phyloP scores from a whole-genome alignment of 345 rosid species.

The Mercurialis annua region DNA sequence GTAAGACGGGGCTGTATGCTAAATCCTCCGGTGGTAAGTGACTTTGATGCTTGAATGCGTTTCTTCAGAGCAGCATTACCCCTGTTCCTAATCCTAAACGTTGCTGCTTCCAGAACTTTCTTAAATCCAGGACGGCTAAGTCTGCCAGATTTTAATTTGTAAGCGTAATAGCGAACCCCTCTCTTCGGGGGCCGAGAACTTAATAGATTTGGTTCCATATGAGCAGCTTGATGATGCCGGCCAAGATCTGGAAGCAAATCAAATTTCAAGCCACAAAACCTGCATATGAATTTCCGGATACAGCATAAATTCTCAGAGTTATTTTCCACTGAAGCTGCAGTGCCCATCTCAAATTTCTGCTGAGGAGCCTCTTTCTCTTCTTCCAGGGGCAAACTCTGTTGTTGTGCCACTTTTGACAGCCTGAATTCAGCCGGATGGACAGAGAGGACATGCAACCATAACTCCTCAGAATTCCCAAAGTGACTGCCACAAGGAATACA shows the following conservation, averaged over 20 bases:
- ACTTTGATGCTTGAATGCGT: conserved; percentile 67
- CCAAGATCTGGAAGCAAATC: conserved; percentile 97
- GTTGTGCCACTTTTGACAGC: conserved; percentile 39
- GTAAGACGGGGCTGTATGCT: conserved; percentile 34
- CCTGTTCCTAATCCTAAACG: conserved; percentile 72
- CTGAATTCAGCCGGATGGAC: conserved; percentile 61
- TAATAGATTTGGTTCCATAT: conserved; percentile 63
- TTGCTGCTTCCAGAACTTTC: conserved; percentile 74
- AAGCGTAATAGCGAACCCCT: conserved; percentile 66
- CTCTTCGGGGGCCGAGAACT: conserved; percentile 61
- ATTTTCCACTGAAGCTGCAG: conserved; percentile 37
- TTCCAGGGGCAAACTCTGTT: conserved; percentile 18
- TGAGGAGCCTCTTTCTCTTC: conserved; percentile 31
- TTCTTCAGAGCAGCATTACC: conserved; percentile 65
- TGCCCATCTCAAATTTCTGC: conserved; percentile 37
- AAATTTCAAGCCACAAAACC: conserved; percentile 86
- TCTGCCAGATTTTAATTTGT: conserved; percentile 86
- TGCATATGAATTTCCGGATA: conserved; percentile 61
- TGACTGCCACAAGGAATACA: conserved; percentile 92
- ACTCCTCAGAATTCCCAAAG: conserved; percentile 80
- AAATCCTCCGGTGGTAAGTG: conserved; percentile 31
- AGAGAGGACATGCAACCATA: conserved; percentile 74
- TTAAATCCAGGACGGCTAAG: conserved; percentile 82
- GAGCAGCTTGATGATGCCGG: conserved; percentile 99
- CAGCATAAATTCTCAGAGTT: conserved; percentile 45